Percentiles rank a stretch among this genome's conserved stretches.
These are phyloP conservation scores for Colletotrichum viniferum DNA, from an alignment of 2,329 filamentous ascomycete genomes.

Conservation along the genomic window DNA sequence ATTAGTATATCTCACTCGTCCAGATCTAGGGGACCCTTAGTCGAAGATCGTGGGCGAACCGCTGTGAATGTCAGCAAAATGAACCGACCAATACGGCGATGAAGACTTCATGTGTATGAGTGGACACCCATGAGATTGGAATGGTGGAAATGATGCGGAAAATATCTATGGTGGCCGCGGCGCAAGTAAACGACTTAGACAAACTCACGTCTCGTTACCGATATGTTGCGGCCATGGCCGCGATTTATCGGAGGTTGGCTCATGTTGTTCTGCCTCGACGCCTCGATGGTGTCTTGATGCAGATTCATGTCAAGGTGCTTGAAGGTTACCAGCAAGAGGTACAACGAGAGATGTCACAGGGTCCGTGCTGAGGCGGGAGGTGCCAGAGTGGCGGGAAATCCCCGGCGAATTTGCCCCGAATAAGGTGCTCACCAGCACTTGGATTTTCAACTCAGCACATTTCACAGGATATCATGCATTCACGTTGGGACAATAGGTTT, in stretches of 20 bases:
- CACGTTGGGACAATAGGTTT: neutral
- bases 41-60: conserved; percentile 69
- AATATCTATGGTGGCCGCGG: neutral
- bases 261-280: neutral
- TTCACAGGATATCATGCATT: neutral
- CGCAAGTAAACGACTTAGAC: too few species aligned
- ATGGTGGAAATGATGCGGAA: neutral
- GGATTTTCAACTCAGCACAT: neutral
- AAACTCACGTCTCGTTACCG: conserved; percentile 14
- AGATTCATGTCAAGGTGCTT: neutral
- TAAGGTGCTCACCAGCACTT: accelerated
- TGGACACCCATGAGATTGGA: neutral
- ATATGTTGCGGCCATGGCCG: conserved; percentile 18
- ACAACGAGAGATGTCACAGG: neutral
- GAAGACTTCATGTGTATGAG: neutral
- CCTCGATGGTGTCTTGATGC: neutral
- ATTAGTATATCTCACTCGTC: conserved; percentile 63
- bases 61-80: conserved; percentile 36
- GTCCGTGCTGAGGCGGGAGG: neutral
- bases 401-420: neutral
- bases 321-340: neutral
- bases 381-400: neutral
- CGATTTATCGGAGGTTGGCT: conserved; percentile 6
- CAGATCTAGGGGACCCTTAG: conserved; percentile 78
- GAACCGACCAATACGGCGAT: neutral